phyloP scores from a whole-genome alignment of 169 alveolate genomes.

The Plasmodium adleri region DNA sequence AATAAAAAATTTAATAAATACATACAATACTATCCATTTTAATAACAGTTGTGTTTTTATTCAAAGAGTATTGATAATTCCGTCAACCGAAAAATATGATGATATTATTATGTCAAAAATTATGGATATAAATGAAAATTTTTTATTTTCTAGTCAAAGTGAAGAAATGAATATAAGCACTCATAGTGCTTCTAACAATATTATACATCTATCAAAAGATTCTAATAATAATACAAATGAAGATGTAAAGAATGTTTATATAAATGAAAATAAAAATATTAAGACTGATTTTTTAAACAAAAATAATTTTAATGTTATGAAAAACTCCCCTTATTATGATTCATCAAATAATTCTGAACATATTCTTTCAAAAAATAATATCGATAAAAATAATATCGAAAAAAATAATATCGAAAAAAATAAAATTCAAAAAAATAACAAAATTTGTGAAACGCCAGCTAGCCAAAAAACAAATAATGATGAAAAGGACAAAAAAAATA shows the following conservation, averaged over 20 bases:
- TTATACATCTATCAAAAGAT: not conserved
- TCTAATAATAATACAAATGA: not conserved
- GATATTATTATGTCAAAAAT: conserved; percentile 48
- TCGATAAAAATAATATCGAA: not conserved
- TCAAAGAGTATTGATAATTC: conserved; percentile 69
- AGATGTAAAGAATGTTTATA: not conserved
- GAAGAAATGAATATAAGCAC: not conserved
- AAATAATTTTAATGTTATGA: conserved; percentile 4
- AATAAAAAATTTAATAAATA: conserved; percentile 9
- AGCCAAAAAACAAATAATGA: not conserved
- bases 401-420: not conserved
- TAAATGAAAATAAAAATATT: not conserved
- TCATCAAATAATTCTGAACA: conserved; percentile 6
- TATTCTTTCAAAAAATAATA: not conserved
- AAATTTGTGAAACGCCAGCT: not conserved
- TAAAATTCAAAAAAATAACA: not conserved
- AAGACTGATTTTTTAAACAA: not conserved
- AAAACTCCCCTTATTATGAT: conserved; percentile 26
- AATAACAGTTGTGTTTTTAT: conserved; percentile 66
- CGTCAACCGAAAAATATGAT: conserved; percentile 40
- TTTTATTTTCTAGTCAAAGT: conserved; percentile 10
- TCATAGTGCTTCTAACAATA: not conserved
- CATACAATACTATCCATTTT: conserved; percentile 42
- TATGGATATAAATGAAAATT: conserved; percentile 61
- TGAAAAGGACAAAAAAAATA: conserved; percentile 3